A percentile compares a stretch with the other conserved stretches of the same genome.
Evolutionary conservation across 2,329 filamentous ascomycete genomes (phyloP).

Genomic region (Fusarium nematophilum): DNA sequence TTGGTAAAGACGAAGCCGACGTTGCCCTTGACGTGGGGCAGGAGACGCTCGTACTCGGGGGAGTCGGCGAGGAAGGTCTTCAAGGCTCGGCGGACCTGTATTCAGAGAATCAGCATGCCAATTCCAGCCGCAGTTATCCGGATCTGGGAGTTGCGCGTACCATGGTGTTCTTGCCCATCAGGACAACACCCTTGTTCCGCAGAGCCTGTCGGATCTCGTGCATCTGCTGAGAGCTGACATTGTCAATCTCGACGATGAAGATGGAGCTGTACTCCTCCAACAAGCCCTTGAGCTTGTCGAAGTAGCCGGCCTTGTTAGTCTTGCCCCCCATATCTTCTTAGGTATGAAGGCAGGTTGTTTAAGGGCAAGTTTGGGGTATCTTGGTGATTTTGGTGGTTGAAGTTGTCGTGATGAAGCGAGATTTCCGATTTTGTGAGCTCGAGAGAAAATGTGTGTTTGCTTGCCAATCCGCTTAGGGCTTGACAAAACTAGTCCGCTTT

Average conservation of each 20-base stretch:
- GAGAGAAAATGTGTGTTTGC: slow-evolving; percentile 48
- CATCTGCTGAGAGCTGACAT: slow-evolving; percentile 99
- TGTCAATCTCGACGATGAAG: slow-evolving; percentile 98
- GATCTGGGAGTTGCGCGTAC: slow-evolving; percentile 57
- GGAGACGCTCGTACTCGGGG: slow-evolving; percentile 98
- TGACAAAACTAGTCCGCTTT: slow-evolving; percentile 42
- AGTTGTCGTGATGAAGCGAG: slow-evolving; percentile 33
- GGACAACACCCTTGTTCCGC: slow-evolving; percentile 90
- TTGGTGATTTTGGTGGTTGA: slow-evolving; percentile 42
- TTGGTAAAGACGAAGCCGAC: slow-evolving; percentile 99
- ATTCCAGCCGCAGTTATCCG: neutral
- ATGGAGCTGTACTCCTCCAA: slow-evolving; percentile 97
- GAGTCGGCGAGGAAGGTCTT: slow-evolving; percentile 91
- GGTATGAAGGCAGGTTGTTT: slow-evolving; percentile 97
- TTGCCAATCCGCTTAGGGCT: slow-evolving; percentile 51
- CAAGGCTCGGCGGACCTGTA: slow-evolving; percentile 91
- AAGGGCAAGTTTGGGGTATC: slow-evolving; percentile 73
- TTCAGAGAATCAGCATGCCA: slow-evolving; percentile 27
- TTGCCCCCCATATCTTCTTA: slow-evolving; percentile 99
- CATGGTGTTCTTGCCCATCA: slow-evolving; percentile 99
- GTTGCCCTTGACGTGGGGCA: slow-evolving; percentile 96
- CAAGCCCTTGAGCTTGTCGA: slow-evolving; percentile 98
- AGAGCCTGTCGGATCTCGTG: slow-evolving; percentile 98
- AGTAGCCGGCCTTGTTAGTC: slow-evolving; percentile 95
- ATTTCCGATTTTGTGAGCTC: slow-evolving; percentile 39